Conservation (phyloP, 441 rosid species). For the Macaranga tanarius region DNA sequence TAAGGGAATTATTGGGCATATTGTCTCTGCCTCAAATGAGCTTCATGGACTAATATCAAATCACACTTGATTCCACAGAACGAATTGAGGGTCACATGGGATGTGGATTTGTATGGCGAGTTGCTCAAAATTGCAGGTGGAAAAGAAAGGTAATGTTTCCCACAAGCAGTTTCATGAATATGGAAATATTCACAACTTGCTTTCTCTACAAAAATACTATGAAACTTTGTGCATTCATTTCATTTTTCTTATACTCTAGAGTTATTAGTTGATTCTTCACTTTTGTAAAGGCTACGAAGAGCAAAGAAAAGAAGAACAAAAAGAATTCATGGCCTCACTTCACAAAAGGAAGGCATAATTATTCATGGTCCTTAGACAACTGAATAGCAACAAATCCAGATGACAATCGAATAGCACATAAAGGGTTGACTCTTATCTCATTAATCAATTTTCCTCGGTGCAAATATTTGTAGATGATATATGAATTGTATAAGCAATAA, state of each 20-base stretch:
- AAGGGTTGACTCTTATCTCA: too few relatives aligned
- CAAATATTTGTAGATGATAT: too few relatives aligned
- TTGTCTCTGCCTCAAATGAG: neutral
- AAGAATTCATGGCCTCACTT: slow-evolving; percentile 81
- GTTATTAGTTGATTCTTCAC: slow-evolving; percentile 8
- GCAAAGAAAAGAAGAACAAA: slow-evolving; percentile 82
- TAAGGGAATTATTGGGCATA: neutral
- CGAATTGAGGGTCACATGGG: slow-evolving; percentile 86
- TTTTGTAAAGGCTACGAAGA: slow-evolving; percentile 70
- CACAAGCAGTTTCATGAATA: neutral
- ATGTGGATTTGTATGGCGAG: slow-evolving; percentile 86
- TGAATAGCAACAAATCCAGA: too few relatives aligned
- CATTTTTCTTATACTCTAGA: neutral
- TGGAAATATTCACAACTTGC: neutral
- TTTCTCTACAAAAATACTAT: neutral
- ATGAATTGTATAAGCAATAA: too few relatives aligned
- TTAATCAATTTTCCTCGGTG: too few relatives aligned
- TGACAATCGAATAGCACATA: too few relatives aligned
- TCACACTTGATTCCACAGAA: slow-evolving; percentile 37
- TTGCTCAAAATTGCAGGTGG: slow-evolving; percentile 95
- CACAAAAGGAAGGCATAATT: slow-evolving; percentile 85
- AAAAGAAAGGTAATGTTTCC: slow-evolving; percentile 67
- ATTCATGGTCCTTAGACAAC: slow-evolving; percentile 92
- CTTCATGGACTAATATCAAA: neutral
- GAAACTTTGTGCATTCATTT: neutral